Base-by-base conservation (phyloP, 2,329 filamentous ascomycete species). In the Pseudopyrenochaeta lycopersici region DNA sequence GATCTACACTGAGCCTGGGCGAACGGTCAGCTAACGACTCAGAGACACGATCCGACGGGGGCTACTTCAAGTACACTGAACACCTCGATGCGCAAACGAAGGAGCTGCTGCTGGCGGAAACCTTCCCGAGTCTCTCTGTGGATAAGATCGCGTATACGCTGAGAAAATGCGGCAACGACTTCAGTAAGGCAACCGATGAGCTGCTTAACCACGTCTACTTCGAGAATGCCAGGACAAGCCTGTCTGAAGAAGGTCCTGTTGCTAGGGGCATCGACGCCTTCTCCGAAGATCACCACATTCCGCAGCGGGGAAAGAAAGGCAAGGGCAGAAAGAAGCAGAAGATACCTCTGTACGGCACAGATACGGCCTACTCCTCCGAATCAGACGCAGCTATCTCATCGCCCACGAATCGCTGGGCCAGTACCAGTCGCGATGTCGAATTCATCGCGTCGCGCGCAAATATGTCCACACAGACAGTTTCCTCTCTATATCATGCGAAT, bases 191-290 rank as follows among this genome's bases (percentile, higher is more conserved):
- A 1, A 87, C 96, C 57, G 92, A 97, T 64, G 87, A 92, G 53
- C 79, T 98, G 11, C 82, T 97, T 29, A 96, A 90, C 61, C 82
- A 91, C 11, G 86, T 90, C 17, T 92, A 89, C 67, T 87, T 97
- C 4, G 86, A 91, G 52, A 86, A 92, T 51, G 84, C 84, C 0
- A 80, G 85, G 48, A 80, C 84, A 14, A 77, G 76, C 32, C 77
- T 81, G 3, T 77, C 73, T 2, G 72, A 75, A 41, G 77, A 75
- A 30, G 74, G 78, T n/a, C 50, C 63, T 4, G 67, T 78, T 4
- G 71, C 79, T 1, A 94, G 90, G 70, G 91, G 92, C 0, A 81
- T 97, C n/a, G 92, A 97, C 52, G 92, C 85, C 0, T 97, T 97
- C 70, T 87, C 85, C 18, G 82, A 85, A 33, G 82, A 82, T 0